Conservation (phyloP, 805 yeast genomes). For the Clavispora fructus region DNA sequence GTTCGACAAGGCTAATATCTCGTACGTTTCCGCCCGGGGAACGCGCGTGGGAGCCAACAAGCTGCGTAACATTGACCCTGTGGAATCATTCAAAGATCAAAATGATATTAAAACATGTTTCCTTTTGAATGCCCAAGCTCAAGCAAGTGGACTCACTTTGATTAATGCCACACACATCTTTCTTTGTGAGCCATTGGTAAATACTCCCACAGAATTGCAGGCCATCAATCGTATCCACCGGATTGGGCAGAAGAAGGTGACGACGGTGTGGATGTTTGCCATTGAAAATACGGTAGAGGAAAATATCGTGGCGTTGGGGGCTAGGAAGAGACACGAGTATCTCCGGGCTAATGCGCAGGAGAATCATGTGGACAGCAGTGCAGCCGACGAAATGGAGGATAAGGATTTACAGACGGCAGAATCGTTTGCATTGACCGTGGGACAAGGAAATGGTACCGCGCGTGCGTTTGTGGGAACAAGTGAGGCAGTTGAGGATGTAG, state of each 20-base stretch:
- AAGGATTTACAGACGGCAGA: slow-evolving; percentile 14
- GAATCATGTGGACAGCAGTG: slow-evolving; percentile 1
- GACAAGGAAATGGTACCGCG: neutral
- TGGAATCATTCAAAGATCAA: slow-evolving; percentile 54
- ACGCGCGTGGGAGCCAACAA: slow-evolving; percentile 12
- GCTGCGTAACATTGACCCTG: slow-evolving; percentile 15
- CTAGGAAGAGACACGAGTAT: slow-evolving; percentile 51
- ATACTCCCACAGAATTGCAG: slow-evolving; percentile 81
- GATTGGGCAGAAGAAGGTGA: slow-evolving; percentile 78
- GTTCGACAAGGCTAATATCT: slow-evolving; percentile 51
- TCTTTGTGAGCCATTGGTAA: slow-evolving; percentile 87
- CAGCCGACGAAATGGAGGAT: slow-evolving; percentile 3
- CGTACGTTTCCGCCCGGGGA: slow-evolving; percentile 51
- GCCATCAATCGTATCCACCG: slow-evolving; percentile 90
- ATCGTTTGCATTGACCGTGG: slow-evolving; percentile 13
- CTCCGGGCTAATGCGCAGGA: slow-evolving; percentile 16
- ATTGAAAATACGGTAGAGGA: slow-evolving; percentile 85
- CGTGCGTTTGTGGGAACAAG: slow-evolving; percentile 2
- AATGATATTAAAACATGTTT: slow-evolving; percentile 71
- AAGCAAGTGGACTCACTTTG: slow-evolving; percentile 86
- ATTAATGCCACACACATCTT: slow-evolving; percentile 91
- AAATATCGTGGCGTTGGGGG: slow-evolving; percentile 66
- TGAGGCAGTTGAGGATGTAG: slow-evolving; percentile 11
- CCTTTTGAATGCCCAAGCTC: slow-evolving; percentile 75
- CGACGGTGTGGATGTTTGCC: slow-evolving; percentile 90